phyloP scores from a whole-genome alignment of 345 rosid genomes.

The sweet orange (Citrus sinensis) region DVS_A1.0 CM039164.1:28074001-28074500 shows the following conservation, averaged over 20 bases:
- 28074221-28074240: neutral
- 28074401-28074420: neutral
- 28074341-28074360: neutral
- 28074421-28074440: neutral
- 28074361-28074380: neutral
- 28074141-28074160: conserved; percentile 14
- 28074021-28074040: conserved; percentile 10
- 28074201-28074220: neutral
- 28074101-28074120: conserved; percentile 2
- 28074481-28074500: neutral
- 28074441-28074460: neutral
- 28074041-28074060: conserved; percentile 2
- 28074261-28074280: neutral
- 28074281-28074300: neutral
- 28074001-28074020: conserved; percentile 17
- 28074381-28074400: neutral
- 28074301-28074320: neutral
- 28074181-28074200: neutral
- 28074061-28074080: neutral
- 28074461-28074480: neutral
- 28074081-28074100: neutral
- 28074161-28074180: conserved; percentile 4
- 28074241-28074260: neutral
- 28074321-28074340: neutral
- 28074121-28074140: conserved; percentile 23